Percentiles rank a stretch among this genome's conserved stretches.
phyloP scores from a whole-genome alignment of 139 green algal species.

The Ettlia oleoabundans region DNA sequence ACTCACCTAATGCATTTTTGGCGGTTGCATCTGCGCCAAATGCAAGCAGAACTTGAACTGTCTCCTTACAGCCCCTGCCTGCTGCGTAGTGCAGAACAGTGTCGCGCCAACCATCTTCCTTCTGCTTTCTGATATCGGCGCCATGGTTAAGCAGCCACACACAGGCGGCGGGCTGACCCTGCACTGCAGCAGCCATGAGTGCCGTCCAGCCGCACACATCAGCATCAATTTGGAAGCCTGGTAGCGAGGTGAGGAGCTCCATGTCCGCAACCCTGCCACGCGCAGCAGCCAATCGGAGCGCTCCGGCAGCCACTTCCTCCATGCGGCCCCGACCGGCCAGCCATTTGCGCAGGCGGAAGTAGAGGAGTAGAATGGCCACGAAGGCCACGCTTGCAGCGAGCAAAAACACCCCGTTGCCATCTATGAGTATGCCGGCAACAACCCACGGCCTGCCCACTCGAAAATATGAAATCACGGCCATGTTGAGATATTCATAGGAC shows the following conservation, averaged over 20 bases:
- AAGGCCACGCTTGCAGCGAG: neutral
- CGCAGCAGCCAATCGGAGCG: neutral
- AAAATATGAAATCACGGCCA: too few species aligned
- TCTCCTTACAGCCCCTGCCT: neutral
- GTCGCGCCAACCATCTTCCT: conserved; percentile 27
- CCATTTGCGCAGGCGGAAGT: neutral
- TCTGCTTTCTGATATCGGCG: neutral
- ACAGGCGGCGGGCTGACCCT: neutral
- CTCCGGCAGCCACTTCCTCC: neutral
- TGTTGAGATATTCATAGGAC: too few species aligned
- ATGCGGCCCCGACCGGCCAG: neutral
- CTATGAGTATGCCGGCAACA: too few species aligned
- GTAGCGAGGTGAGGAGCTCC: neutral
- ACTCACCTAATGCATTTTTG: conserved; percentile 1
- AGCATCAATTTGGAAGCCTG: conserved; percentile 5
- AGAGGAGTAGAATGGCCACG: neutral
- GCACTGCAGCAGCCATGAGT: conserved; percentile 16
- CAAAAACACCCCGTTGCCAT: neutral
- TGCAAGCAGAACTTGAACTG: conserved; percentile 23
- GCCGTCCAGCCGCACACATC: conserved; percentile 16
- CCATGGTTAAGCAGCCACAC: conserved; percentile 19
- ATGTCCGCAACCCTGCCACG: neutral
- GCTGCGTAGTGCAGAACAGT: conserved; percentile 32
- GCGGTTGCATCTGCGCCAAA: conserved; percentile 13
- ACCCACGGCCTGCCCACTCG: too few species aligned